A percentile compares a stretch with the other conserved stretches of the same genome.
phyloP scores from a whole-genome alignment of 345 rosid species.

The Isatis tinctoria region DNA sequence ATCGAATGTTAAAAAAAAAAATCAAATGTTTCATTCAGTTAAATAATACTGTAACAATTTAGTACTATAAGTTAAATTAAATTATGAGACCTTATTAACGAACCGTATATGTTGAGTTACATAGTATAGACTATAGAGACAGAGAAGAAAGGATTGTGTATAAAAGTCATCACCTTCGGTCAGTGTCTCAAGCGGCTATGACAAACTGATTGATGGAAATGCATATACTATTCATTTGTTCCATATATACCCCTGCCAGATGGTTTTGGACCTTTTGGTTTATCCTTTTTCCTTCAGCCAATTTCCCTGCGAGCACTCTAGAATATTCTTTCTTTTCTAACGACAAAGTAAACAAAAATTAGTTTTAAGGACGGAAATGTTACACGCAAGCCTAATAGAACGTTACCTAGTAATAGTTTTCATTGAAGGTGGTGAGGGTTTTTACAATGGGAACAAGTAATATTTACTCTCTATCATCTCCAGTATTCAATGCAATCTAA shows the following conservation, averaged over 20 bases:
- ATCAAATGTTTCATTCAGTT: background rate
- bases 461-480: background rate
- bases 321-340: background rate
- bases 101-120: background rate
- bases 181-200: conserved; percentile 22
- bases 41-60: background rate
- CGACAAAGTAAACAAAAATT: background rate
- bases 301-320: background rate
- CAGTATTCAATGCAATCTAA: background rate
- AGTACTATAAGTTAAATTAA: background rate
- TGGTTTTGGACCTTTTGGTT: background rate
- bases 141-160: conserved; percentile 2
- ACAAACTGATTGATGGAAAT: conserved; percentile 29
- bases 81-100: no score
- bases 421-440: background rate
- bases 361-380: background rate
- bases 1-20: background rate
- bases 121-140: background rate
- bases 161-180: conserved; percentile 27
- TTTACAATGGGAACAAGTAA: background rate
- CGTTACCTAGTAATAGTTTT: background rate
- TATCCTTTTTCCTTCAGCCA: background rate
- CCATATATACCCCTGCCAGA: conserved; percentile 19
- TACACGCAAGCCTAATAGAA: background rate
- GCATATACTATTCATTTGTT: conserved; percentile 17